Evolutionary conservation across 345 rosid species (phyloP).

Genomic region (Mangifera indica): DNA sequence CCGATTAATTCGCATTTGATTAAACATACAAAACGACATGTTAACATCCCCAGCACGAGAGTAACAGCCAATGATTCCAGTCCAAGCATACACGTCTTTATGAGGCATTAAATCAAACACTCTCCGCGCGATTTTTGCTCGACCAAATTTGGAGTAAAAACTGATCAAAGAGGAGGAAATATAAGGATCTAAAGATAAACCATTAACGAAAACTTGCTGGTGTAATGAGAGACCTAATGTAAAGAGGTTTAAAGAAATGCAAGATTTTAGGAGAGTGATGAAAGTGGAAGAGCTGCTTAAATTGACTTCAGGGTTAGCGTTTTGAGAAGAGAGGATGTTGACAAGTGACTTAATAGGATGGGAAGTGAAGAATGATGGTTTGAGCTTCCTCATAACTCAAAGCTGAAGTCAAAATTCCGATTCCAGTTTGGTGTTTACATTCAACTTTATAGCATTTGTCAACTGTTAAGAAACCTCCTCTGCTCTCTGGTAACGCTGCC

Average conservation of each 20-base stretch:
- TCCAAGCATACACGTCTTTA: slow-evolving; percentile 49
- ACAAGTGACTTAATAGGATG: slow-evolving; percentile 8
- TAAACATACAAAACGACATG: slow-evolving; percentile 36
- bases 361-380: slow-evolving; percentile 30
- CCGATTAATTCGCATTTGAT: slow-evolving; percentile 44
- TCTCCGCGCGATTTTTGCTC: slow-evolving; percentile 34
- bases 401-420: background rate
- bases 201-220: slow-evolving; percentile 41
- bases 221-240: slow-evolving; percentile 49
- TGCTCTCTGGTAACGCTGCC: too few relatives aligned
- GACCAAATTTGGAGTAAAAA: slow-evolving; percentile 39
- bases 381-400: slow-evolving; percentile 36
- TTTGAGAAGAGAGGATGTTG: slow-evolving; percentile 43
- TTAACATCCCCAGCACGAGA: slow-evolving; percentile 34
- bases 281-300: slow-evolving; percentile 34
- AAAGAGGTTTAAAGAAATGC: slow-evolving; percentile 39
- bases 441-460: too few relatives aligned
- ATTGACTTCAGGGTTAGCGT: slow-evolving; percentile 34
- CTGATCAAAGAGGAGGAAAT: slow-evolving; percentile 49
- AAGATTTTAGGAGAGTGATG: slow-evolving; percentile 59
- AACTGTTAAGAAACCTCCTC: too few relatives aligned
- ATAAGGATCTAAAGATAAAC: slow-evolving; percentile 55
- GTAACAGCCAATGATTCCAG: slow-evolving; percentile 52
- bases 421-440: too few relatives aligned
- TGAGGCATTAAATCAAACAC: slow-evolving; percentile 52